Evolutionary conservation across 768 basidiomycete species (phyloP).

Genomic region (Russula lepida): DNA sequence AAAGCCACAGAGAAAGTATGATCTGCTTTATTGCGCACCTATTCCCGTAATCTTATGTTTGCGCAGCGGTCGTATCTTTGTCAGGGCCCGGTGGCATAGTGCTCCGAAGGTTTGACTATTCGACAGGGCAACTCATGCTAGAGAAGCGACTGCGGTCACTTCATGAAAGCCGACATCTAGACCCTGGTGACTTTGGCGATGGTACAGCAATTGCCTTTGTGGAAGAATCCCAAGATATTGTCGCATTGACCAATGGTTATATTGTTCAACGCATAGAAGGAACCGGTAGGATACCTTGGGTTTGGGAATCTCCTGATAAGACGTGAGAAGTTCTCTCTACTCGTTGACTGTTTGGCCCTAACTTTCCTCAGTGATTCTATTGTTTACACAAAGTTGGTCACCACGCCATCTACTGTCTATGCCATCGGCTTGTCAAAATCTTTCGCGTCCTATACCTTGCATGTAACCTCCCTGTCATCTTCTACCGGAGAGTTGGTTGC

Average conservation of each 20-base stretch:
- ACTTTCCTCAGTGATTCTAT: conserved; percentile 45
- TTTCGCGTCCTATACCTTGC: conserved; percentile 51
- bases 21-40: conserved; percentile 22
- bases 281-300: conserved; percentile 56
- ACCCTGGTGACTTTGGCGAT: conserved; percentile 50
- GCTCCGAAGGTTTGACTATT: conserved; percentile 56
- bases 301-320: conserved; percentile 61
- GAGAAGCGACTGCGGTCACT: conserved; percentile 56
- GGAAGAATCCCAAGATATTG: conserved; percentile 32
- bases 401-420: conserved; percentile 48
- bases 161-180: conserved; percentile 35
- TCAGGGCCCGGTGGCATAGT: conserved; percentile 69
- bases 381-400: conserved; percentile 53
- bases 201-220: conserved; percentile 47
- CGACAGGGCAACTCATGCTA: conserved; percentile 53
- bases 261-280: conserved; percentile 44
- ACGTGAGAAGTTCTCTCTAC: conserved; percentile 37
- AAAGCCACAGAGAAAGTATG: conserved; percentile 47
- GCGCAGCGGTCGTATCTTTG: conserved; percentile 55
- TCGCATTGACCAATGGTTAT: conserved; percentile 54
- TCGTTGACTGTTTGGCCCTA: neutral
- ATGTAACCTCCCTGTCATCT: conserved; percentile 53
- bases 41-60: neutral
- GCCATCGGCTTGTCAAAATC: conserved; percentile 39
- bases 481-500: conserved; percentile 44